Conservation (phyloP, 1,139 yeast species). For the Eremothecium cymbalariae region DNA sequence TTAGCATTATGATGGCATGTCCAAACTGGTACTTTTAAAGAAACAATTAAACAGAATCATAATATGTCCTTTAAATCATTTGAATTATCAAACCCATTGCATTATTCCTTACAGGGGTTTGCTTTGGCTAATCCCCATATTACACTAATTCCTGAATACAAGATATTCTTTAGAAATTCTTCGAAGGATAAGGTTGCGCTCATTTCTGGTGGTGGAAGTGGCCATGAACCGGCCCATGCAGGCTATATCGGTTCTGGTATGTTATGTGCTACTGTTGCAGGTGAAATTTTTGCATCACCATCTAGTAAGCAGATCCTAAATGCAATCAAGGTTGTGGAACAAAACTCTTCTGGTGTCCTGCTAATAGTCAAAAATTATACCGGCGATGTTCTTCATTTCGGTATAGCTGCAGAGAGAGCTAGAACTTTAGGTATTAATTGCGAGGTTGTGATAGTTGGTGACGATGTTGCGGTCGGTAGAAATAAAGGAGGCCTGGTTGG, state of each 20-base stretch:
- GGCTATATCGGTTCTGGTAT: conserved; percentile 83
- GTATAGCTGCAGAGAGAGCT: conserved; percentile 82
- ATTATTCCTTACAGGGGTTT: conserved; percentile 57
- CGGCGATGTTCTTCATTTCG: conserved; percentile 89
- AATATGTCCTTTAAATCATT: conserved; percentile 28
- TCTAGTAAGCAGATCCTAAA: conserved; percentile 77
- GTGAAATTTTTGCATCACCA: conserved; percentile 86
- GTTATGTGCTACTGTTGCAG: conserved; percentile 81
- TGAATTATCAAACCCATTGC: conserved; percentile 49
- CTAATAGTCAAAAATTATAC: conserved; percentile 85
- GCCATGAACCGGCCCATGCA: conserved; percentile 91
- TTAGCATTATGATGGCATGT: too few relatives aligned
- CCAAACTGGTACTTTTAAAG: too few relatives aligned
- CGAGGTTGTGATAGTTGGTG: conserved; percentile 71
- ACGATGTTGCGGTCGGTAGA: conserved; percentile 88
- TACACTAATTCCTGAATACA: conserved; percentile 55
- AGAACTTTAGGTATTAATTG: conserved; percentile 65
- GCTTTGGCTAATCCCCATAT: conserved; percentile 62
- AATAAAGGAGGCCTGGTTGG: conserved; percentile 86
- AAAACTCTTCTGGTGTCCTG: conserved; percentile 55
- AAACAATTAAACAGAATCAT: too few relatives aligned
- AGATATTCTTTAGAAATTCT: conserved; percentile 49
- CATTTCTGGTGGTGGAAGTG: conserved; percentile 90
- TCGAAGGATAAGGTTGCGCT: conserved; percentile 49
- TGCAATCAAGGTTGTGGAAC: conserved; percentile 42